Conservation (phyloP, 2,329 filamentous ascomycete species). For the Aspergillus fischeri region DNA sequence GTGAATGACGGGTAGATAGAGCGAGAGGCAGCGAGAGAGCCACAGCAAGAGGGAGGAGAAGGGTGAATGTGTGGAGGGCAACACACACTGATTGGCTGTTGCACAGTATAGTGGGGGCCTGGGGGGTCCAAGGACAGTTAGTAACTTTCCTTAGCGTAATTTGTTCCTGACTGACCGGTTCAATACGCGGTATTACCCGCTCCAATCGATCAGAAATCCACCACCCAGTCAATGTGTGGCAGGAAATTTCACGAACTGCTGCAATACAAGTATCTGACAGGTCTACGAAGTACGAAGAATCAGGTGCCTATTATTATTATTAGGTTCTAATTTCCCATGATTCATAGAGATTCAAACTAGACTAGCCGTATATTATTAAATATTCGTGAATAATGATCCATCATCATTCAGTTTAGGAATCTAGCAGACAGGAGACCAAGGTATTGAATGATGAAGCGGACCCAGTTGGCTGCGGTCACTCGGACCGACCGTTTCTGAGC, state of each 20-base stretch:
- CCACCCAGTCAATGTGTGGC: neutral
- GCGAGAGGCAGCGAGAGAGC: constrained; percentile 10
- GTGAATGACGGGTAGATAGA: constrained; percentile 10
- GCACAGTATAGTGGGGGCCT: neutral
- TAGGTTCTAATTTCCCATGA: neutral
- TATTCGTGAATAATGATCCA: neutral
- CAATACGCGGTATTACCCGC: neutral
- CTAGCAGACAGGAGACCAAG: too few species aligned
- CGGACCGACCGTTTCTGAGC: neutral
- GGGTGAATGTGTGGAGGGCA: constrained; percentile 8
- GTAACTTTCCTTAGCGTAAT: constrained; percentile 1
- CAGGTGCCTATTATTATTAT: neutral
- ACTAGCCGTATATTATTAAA: neutral
- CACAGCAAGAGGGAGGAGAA: constrained; percentile 11
- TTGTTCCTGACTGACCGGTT: neutral
- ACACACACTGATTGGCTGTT: constrained; percentile 10
- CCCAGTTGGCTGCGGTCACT: neutral
- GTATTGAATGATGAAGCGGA: too few species aligned
- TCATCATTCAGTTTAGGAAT: neutral
- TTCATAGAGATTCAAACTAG: neutral
- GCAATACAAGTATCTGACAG: neutral
- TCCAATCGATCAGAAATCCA: neutral
- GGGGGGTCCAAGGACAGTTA: neutral
- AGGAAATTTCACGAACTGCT: neutral
- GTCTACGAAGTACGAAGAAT: neutral